These are phyloP conservation scores for Kurtzmaniella fragi DNA, from an alignment of 805 yeast species.

Conservation along the genomic window DNA sequence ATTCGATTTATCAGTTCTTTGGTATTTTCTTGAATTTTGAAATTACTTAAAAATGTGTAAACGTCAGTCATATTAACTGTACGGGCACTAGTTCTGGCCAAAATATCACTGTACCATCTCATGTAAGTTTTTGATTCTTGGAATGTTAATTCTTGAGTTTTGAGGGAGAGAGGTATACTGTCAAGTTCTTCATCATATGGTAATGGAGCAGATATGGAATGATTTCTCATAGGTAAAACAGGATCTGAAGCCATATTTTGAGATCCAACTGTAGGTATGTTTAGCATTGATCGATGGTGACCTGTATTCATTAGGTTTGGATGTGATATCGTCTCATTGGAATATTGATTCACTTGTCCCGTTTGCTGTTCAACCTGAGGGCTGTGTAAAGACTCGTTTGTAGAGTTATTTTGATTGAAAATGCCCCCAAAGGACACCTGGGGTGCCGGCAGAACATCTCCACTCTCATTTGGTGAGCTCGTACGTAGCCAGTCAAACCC, in stretches of 20 bases:
- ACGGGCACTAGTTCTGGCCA: conserved; percentile 62
- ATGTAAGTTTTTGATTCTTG: conserved; percentile 83
- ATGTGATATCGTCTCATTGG: conserved; percentile 10
- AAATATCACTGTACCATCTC: conserved; percentile 88
- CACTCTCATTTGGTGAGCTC: conserved; percentile 10
- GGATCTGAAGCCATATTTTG: neutral
- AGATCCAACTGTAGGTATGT: neutral
- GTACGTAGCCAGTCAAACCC: conserved; percentile 54
- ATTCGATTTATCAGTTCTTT: conserved; percentile 49
- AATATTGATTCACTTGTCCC: neutral
- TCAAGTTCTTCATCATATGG: conserved; percentile 25
- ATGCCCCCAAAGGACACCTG: conserved; percentile 45
- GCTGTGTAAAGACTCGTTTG: neutral
- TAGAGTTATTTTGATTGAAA: too few relatives aligned
- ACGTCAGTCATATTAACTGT: conserved; percentile 71
- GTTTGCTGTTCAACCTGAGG: neutral
- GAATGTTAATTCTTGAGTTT: conserved; percentile 61
- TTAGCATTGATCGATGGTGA: conserved; percentile 13
- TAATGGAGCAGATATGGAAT: conserved; percentile 1
- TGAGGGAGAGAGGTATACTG: conserved; percentile 57
- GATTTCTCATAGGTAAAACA: neutral
- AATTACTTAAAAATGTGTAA: conserved; percentile 72
- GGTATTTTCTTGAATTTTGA: conserved; percentile 51
- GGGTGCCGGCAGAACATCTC: conserved; percentile 36
- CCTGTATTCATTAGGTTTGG: neutral